Evolutionary conservation across 2,329 filamentous ascomycete genomes (phyloP).

Genomic region (Cyphellophora attinorum): DNA sequence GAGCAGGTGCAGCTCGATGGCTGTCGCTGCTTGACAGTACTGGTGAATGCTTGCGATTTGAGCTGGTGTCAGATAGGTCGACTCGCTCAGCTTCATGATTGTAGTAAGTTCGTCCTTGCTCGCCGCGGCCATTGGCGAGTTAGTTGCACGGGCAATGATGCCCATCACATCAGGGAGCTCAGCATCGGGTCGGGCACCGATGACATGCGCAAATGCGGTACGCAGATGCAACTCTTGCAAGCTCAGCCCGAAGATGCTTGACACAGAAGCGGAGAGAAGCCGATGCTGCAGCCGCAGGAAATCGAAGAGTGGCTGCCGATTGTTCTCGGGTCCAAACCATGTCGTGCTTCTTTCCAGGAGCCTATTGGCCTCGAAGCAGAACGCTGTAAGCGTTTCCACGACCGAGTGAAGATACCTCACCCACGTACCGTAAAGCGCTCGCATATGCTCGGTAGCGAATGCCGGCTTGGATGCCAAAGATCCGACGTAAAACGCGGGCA

Average conservation of each 20-base stretch:
- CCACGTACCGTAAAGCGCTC: constrained; percentile 10
- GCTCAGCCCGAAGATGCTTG: constrained; percentile 8
- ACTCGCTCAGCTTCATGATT: constrained; percentile 2
- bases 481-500: constrained; percentile 10
- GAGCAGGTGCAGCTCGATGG: constrained; percentile 8
- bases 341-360: constrained; percentile 7
- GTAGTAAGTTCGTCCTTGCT: constrained; percentile 8
- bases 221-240: constrained; percentile 10
- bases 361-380: constrained; percentile 10
- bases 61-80: not conserved
- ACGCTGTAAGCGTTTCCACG: constrained; percentile 8
- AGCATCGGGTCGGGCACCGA: constrained; percentile 5
- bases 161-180: constrained; percentile 10
- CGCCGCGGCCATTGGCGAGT: constrained; percentile 4
- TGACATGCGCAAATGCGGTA: constrained; percentile 9
- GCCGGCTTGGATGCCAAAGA: constrained; percentile 7
- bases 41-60: constrained; percentile 8
- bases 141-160: constrained; percentile 7
- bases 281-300: constrained; percentile 10
- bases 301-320: constrained; percentile 9
- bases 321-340: constrained; percentile 9
- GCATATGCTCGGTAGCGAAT: constrained; percentile 5
- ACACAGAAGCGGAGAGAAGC: constrained; percentile 9
- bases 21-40: constrained; percentile 9
- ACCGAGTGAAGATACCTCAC: constrained; percentile 9